Conservation (phyloP, 148 eudicot species). For the Beta vulgaris region DNA sequence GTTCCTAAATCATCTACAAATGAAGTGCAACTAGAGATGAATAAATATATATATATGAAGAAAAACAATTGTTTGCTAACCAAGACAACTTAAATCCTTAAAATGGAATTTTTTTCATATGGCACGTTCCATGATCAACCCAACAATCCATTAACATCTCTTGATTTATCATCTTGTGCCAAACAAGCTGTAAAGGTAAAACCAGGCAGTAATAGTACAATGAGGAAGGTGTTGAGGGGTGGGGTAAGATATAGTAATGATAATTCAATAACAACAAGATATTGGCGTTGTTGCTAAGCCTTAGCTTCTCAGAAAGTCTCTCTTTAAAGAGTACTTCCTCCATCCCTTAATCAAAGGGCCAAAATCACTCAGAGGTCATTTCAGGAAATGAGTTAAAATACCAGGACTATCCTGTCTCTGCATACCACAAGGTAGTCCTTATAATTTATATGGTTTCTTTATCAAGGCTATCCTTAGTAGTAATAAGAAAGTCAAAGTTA, state of each 20-base stretch:
- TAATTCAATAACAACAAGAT: background rate
- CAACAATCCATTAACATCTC: too few species aligned
- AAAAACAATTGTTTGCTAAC: background rate
- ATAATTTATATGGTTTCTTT: too few species aligned
- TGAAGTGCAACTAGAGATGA: background rate
- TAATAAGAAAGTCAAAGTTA: too few species aligned
- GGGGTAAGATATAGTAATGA: background rate
- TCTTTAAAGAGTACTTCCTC: too few species aligned
- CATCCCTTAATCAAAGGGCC: too few species aligned
- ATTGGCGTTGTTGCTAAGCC: background rate
- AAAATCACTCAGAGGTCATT: too few species aligned
- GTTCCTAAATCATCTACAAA: background rate
- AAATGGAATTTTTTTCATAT: background rate
- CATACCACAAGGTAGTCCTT: too few species aligned
- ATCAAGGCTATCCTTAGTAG: too few species aligned
- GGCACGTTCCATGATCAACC: background rate
- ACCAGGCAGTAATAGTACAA: background rate
- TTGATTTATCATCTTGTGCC: background rate
- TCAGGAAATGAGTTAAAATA: too few species aligned
- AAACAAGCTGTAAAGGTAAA: background rate
- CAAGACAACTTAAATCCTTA: background rate
- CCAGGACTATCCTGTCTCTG: too few species aligned
- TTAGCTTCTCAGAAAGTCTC: too few species aligned
- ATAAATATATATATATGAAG: background rate
- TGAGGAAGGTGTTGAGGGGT: background rate